phyloP scores from a whole-genome alignment of 495 filamentous ascomycete genomes.

The Penicillium herquei region DNA sequence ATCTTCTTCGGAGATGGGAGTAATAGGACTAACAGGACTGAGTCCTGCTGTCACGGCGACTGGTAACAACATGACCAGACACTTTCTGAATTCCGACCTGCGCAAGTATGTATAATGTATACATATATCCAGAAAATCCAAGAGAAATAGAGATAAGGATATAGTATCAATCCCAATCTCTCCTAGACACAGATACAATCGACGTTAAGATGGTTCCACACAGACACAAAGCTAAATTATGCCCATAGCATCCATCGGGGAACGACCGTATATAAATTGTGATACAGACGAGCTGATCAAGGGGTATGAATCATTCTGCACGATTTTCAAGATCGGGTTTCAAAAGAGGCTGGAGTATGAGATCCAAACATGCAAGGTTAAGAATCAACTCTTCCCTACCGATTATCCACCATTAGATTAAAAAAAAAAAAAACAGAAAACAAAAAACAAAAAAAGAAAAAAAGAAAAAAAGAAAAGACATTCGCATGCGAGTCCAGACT shows the following conservation, averaged over 20 bases:
- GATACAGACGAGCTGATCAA: neutral
- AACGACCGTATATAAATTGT: conserved; percentile 12
- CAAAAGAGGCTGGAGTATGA: conserved; percentile 1
- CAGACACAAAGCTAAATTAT: conserved; percentile 7
- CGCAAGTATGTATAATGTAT: neutral
- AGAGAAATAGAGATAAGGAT: too few relatives aligned
- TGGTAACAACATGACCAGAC: neutral
- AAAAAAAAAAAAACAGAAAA: neutral
- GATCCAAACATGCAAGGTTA: neutral
- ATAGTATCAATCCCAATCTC: neutral
- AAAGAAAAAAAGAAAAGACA: neutral
- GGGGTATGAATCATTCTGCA: neutral
- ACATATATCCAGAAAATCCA: too few relatives aligned
- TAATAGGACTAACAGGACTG: conserved; percentile 4
- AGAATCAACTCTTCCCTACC: neutral
- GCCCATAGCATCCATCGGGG: conserved; percentile 15
- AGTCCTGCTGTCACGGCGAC: conserved; percentile 3
- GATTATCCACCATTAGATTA: neutral
- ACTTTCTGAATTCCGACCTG: neutral
- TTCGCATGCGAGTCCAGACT: neutral
- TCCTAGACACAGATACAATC: neutral
- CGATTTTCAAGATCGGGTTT: neutral
- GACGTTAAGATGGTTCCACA: conserved; percentile 3
- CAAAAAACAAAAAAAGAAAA: neutral
- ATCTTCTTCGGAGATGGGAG: conserved; percentile 6